Evolutionary conservation across 805 yeast genomes (phyloP).

Genomic region (Metschnikowia santaceciliae): DNA sequence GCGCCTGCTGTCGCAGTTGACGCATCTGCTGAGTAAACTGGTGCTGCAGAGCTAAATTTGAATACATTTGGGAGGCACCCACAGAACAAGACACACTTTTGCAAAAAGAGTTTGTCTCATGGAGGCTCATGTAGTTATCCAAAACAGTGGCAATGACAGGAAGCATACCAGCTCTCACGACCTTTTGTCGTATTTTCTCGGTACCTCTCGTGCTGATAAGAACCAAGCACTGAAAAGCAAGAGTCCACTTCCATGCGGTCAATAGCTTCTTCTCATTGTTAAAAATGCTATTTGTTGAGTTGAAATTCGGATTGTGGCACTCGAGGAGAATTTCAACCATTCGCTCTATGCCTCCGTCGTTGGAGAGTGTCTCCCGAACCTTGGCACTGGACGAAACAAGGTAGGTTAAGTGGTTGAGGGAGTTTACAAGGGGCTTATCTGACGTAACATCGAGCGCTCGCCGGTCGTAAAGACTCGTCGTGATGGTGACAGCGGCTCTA

Average conservation of each 20-base stretch:
- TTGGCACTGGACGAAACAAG: slow-evolving; percentile 81
- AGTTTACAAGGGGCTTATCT: slow-evolving; percentile 85
- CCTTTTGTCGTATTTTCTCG: slow-evolving; percentile 75
- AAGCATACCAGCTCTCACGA: slow-evolving; percentile 87
- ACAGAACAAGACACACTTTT: background rate
- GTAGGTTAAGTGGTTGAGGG: slow-evolving; percentile 84
- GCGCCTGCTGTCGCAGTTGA: slow-evolving; percentile 3
- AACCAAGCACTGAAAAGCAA: slow-evolving; percentile 89
- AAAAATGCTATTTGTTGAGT: slow-evolving; percentile 27
- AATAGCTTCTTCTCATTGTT: slow-evolving; percentile 46
- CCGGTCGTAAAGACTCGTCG: slow-evolving; percentile 85
- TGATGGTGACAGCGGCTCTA: slow-evolving; percentile 88
- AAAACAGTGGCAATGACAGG: slow-evolving; percentile 89
- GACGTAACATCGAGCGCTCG: slow-evolving; percentile 89
- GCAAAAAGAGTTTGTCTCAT: slow-evolving; percentile 34
- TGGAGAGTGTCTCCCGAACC: slow-evolving; percentile 83
- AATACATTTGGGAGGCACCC: slow-evolving; percentile 3
- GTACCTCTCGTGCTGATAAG: slow-evolving; percentile 91
- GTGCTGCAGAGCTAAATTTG: slow-evolving; percentile 3
- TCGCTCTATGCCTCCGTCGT: slow-evolving; percentile 90
- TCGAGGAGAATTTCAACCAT: slow-evolving; percentile 81
- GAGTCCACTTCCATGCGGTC: slow-evolving; percentile 96
- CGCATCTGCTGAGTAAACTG: slow-evolving; percentile 1
- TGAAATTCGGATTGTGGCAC: slow-evolving; percentile 48
- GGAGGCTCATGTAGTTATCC: slow-evolving; percentile 68